Evolutionary conservation across 2,329 filamentous ascomycete species (phyloP), one percentile per base, ranked within the genome.

Genomic region (Botrytis fragariae): DNA sequence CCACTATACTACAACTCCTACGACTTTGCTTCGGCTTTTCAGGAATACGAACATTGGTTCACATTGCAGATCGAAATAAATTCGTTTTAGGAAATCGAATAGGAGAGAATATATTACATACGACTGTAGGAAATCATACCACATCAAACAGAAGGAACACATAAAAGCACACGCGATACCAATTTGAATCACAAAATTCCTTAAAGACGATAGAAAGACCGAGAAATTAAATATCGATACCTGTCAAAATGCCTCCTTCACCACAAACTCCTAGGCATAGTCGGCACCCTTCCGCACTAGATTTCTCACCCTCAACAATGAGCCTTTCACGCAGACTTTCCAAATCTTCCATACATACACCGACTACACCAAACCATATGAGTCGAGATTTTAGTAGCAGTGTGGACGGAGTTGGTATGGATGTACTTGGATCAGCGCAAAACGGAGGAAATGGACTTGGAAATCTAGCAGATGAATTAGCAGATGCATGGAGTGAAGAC

Each of bases 401-500:
- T 32, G 65, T 68, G 25, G 62, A 68, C 9, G 63, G 71, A 22
- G 71, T 57, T n/a, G 48, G 70, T 20, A 72, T 78, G 62, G 79
- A 81, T 72, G 75, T 78, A 5, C 80, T 79, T 59, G 76, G 73
- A 57, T 85, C 82, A 54, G 83, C 81, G 37, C 71, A 72, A 61
- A 72, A 72, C 10, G 81, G 81, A 4, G 84, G 83, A 68, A 89
- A 89, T 75, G 91, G 91, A 14, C 84, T 94, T 75, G 93, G 93
- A 45, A 95, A 94, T 77, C 82, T 96, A 67, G 93, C 93, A 2
- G 93, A 95, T 82, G 93, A 96, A 82, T 84, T 96, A 65, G 93
- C 91, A 1, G 92, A 92, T 79, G 90, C 91, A 6, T 89, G 92
- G 81, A 89, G 88, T 61, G 90, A 89, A 48, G 91, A 89, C 14